Evolutionary conservation across 176 grass and related monocot genomes (phyloP).

Genomic region (Echinochloa phyllopogon): DNA sequence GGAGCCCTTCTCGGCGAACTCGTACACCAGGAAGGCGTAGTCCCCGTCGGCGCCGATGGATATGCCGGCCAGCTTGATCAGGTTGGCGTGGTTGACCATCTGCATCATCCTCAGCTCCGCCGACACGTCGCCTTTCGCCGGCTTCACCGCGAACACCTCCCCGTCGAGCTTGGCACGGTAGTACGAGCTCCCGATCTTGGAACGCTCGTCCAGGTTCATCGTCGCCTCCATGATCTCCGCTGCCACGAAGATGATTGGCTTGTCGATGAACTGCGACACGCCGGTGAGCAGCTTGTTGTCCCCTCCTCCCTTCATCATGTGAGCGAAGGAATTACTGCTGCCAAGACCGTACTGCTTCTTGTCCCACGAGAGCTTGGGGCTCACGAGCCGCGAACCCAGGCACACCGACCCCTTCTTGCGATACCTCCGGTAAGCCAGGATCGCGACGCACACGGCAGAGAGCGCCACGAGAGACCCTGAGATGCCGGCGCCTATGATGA

Average conservation of each 20-base stretch:
- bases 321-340: constrained; percentile 21
- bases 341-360: constrained; percentile 23
- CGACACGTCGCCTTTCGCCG: constrained; percentile 52
- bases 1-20: constrained; percentile 70
- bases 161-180: constrained; percentile 55
- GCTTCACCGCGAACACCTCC: constrained; percentile 66
- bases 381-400: constrained; percentile 1
- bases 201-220: constrained; percentile 55
- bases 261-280: constrained; percentile 70
- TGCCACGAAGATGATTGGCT: constrained; percentile 49
- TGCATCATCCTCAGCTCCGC: constrained; percentile 65
- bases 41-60: constrained; percentile 47
- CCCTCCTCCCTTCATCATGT: constrained; percentile 30
- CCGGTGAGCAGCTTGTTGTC: constrained; percentile 58
- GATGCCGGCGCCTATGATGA: constrained; percentile 25
- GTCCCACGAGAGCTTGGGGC: constrained; percentile 26
- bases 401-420: constrained; percentile 21
- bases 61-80: constrained; percentile 60
- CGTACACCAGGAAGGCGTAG: constrained; percentile 68
- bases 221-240: constrained; percentile 62
- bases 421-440: constrained; percentile 41
- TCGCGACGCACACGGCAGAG: constrained; percentile 26
- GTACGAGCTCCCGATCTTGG: constrained; percentile 47
- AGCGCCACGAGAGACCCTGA: constrained; percentile 36
- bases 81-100: constrained; percentile 67